A percentile compares a stretch with the other conserved stretches of the same genome.
These are phyloP conservation scores for Bocquillonia castaneifolia DNA, from an alignment of 441 rosid genomes.

Conservation along the genomic window DNA sequence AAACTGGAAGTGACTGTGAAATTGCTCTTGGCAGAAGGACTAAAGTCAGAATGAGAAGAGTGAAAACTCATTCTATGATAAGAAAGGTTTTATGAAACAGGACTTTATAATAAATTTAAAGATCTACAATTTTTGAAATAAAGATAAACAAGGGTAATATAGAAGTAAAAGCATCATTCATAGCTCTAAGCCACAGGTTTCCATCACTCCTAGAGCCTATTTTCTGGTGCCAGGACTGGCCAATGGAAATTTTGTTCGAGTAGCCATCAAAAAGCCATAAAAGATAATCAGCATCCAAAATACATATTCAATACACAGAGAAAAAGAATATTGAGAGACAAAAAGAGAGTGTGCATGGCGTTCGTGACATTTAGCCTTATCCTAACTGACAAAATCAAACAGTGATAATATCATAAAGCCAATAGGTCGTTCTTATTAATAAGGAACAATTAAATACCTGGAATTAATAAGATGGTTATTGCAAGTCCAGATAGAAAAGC, in stretches of 20 bases:
- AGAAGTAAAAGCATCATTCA: not conserved
- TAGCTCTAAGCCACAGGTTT: not conserved
- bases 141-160: not conserved
- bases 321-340: not conserved
- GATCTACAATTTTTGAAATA: not conserved
- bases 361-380: not conserved
- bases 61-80: not conserved
- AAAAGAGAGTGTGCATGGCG: not conserved
- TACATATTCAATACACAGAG: not conserved
- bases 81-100: not conserved
- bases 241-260: not conserved
- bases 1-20: not conserved
- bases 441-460: constrained; percentile 47
- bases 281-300: not conserved
- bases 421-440: too few relatives aligned
- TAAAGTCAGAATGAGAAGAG: not conserved
- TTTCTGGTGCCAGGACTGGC: not conserved
- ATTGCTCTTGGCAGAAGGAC: not conserved
- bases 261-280: too few relatives aligned
- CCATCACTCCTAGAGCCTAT: not conserved
- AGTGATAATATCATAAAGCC: not conserved
- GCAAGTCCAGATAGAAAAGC: constrained; percentile 86
- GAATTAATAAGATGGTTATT: constrained; percentile 71
- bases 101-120: not conserved
- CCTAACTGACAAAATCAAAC: not conserved